Evolutionary conservation across 2,329 filamentous ascomycete genomes (phyloP).

Genomic region (Botrytis medusae): DNA sequence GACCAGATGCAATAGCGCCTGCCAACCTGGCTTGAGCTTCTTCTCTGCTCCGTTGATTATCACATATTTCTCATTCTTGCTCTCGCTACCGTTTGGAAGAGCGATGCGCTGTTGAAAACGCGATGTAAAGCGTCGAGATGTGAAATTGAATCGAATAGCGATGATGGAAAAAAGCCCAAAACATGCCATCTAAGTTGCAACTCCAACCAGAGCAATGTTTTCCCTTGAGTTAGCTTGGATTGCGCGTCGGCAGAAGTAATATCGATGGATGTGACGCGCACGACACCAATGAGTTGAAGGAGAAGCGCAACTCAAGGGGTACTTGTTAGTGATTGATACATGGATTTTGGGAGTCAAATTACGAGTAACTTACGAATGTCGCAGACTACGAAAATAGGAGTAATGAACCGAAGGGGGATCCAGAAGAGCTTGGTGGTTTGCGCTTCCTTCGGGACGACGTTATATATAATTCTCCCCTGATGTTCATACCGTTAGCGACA

Average conservation of each 20-base stretch:
- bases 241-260: neutral
- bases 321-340: neutral
- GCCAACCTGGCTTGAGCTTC: neutral
- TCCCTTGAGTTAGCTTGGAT: neutral
- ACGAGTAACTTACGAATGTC: neutral
- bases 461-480: neutral
- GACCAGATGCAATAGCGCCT: neutral
- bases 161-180: neutral
- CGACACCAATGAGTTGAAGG: neutral
- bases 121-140: neutral
- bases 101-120: neutral
- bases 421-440: neutral
- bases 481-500: neutral
- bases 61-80: neutral
- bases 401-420: neutral
- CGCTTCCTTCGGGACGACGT: neutral
- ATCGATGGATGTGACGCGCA: neutral
- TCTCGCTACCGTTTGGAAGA: neutral
- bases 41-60: neutral
- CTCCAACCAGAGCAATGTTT: neutral
- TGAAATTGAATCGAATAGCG: neutral
- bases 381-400: neutral
- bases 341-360: accelerated
- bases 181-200: neutral
- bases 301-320: neutral